phyloP scores from a whole-genome alignment of 2,329 filamentous ascomycete genomes.

The Curvularia spicifera region DNA sequence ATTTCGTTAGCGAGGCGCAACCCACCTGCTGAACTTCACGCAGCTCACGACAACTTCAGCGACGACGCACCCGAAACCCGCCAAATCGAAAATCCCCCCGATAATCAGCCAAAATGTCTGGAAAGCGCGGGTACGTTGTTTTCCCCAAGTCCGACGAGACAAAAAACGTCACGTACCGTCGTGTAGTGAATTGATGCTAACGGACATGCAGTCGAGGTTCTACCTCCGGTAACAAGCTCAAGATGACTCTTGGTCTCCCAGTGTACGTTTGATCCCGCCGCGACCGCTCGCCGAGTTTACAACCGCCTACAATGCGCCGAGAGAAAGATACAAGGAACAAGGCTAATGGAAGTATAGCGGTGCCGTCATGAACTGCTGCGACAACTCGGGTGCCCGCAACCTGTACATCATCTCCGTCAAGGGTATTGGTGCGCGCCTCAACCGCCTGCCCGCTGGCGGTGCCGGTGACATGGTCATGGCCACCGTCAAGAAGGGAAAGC shows the following conservation, averaged over 20 bases:
- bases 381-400: slow-evolving; percentile 99
- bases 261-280: slow-evolving; percentile 72
- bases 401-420: slow-evolving; percentile 99
- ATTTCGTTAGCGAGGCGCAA: slow-evolving; percentile 16
- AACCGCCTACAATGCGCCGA: slow-evolving; percentile 13
- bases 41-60: slow-evolving; percentile 20
- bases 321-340: slow-evolving; percentile 23
- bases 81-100: slow-evolving; percentile 19
- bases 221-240: slow-evolving; percentile 99
- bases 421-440: slow-evolving; percentile 96
- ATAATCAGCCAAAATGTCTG: slow-evolving; percentile 25
- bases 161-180: neutral
- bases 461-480: slow-evolving; percentile 99
- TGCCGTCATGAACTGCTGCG: slow-evolving; percentile 99
- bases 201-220: slow-evolving; percentile 68
- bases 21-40: slow-evolving; percentile 17
- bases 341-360: slow-evolving; percentile 66
- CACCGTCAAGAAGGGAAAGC: slow-evolving; percentile 99
- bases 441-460: slow-evolving; percentile 95
- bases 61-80: slow-evolving; percentile 25
- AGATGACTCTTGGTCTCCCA: slow-evolving; percentile 99
- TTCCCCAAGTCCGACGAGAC: neutral
- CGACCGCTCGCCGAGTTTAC: slow-evolving; percentile 20
- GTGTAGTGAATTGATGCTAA: slow-evolving; percentile 30
- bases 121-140: slow-evolving; percentile 25